phyloP scores from a whole-genome alignment of 768 basidiomycete species.

The Suillus paluster region DNA sequence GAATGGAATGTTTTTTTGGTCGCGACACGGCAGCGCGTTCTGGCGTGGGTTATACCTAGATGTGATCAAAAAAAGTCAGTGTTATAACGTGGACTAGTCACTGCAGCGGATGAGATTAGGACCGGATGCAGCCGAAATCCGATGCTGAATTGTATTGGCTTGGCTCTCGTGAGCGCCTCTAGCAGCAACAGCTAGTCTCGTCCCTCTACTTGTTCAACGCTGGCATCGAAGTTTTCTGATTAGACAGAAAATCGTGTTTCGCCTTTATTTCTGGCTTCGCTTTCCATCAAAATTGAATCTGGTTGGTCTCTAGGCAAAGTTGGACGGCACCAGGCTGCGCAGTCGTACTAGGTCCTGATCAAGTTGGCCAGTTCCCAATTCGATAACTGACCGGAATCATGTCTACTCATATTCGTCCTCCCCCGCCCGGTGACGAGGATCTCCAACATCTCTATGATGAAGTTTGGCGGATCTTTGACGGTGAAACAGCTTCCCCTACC shows the following conservation, averaged over 20 bases:
- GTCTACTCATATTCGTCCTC: constrained; percentile 40
- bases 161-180: neutral
- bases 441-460: constrained; percentile 76
- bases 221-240: neutral
- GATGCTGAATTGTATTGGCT: constrained; percentile 1
- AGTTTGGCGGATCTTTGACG: constrained; percentile 70
- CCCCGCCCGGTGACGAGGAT: constrained; percentile 66
- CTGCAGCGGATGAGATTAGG: neutral
- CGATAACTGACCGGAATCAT: constrained; percentile 27
- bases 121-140: constrained; percentile 1
- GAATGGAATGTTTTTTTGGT: neutral
- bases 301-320: neutral
- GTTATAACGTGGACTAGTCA: neutral
- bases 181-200: neutral
- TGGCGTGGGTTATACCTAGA: too few relatives aligned
- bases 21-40: neutral
- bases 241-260: neutral
- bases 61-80: neutral
- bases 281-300: neutral
- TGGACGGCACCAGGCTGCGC: constrained; percentile 3
- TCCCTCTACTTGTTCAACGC: neutral
- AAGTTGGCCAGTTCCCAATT: constrained; percentile 3
- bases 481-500: constrained; percentile 43
- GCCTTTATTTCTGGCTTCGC: neutral
- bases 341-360: constrained; percentile 12